A percentile compares a stretch with the other conserved stretches of the same genome.
phyloP scores from a whole-genome alignment of 2,329 filamentous ascomycete species.

The Talaromyces sp. region DNA sequence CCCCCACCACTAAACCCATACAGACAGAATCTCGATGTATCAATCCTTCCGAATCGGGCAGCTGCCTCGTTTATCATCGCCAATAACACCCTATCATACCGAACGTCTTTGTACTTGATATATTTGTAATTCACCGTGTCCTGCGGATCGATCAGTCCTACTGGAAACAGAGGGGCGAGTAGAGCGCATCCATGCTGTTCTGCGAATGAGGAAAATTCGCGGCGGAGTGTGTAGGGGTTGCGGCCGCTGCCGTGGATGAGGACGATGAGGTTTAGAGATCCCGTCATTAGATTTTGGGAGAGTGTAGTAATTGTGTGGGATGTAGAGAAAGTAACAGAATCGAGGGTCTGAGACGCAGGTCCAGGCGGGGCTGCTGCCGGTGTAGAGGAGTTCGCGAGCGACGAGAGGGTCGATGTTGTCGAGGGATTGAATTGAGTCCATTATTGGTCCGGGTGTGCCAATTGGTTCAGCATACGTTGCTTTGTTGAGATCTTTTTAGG shows the following conservation, averaged over 20 bases:
- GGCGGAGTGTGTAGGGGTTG: neutral
- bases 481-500: too few species aligned
- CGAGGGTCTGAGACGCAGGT: constrained; percentile 7
- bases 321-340: constrained; percentile 12
- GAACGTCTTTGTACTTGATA: constrained; percentile 1
- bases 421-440: too few species aligned
- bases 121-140: constrained; percentile 7
- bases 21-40: neutral
- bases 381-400: too few species aligned
- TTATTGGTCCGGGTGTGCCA: too few species aligned
- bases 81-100: neutral
- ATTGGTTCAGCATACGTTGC: too few species aligned
- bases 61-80: neutral
- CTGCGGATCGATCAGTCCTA: constrained; percentile 1
- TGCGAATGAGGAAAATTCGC: constrained; percentile 5
- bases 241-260: too few species aligned
- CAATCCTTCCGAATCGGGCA: neutral
- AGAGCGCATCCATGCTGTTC: neutral
- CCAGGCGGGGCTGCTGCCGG: neutral
- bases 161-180: constrained; percentile 6
- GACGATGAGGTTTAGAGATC: too few species aligned
- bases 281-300: neutral
- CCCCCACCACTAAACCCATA: constrained; percentile 7
- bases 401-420: too few species aligned
- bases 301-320: constrained; percentile 6